These are phyloP conservation scores for Grosmannia huntii DNA, from an alignment of 2,329 filamentous ascomycete genomes.

Conservation along the genomic window DNA sequence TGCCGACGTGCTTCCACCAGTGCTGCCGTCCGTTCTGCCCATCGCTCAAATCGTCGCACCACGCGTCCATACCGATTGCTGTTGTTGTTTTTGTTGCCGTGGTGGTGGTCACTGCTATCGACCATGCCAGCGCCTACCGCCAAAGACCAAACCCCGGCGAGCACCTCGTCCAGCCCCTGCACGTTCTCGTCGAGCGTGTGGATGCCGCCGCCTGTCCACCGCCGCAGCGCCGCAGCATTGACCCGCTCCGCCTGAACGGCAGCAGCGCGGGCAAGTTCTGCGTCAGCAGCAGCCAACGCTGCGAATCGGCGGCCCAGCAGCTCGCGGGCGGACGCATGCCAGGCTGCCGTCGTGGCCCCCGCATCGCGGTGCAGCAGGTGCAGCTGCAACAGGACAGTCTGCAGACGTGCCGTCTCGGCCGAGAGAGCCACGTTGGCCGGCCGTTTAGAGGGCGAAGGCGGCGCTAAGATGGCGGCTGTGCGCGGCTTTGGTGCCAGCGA, in stretches of 20 bases:
- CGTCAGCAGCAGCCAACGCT: slow-evolving; percentile 21
- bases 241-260: slow-evolving; percentile 31
- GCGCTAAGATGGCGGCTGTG: slow-evolving; percentile 42
- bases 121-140: neutral
- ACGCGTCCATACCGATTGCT: slow-evolving; percentile 35
- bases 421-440: slow-evolving; percentile 47
- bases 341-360: slow-evolving; percentile 25
- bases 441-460: slow-evolving; percentile 48
- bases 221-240: slow-evolving; percentile 38
- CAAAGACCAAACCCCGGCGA: slow-evolving; percentile 45
- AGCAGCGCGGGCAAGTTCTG: slow-evolving; percentile 22
- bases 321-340: slow-evolving; percentile 41
- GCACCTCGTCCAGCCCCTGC: slow-evolving; percentile 41
- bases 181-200: slow-evolving; percentile 35
- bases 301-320: slow-evolving; percentile 32
- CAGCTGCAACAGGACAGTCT: slow-evolving; percentile 53
- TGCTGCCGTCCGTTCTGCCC: slow-evolving; percentile 36
- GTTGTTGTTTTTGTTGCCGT: neutral
- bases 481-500: slow-evolving; percentile 46
- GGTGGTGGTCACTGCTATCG: neutral
- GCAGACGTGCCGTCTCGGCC: slow-evolving; percentile 44
- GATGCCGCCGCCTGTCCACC: slow-evolving; percentile 30
- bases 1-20: slow-evolving; percentile 28
- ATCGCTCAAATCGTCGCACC: slow-evolving; percentile 45
- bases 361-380: slow-evolving; percentile 49